Conservation (phyloP, 305 asterid genomes). For the Nicotiana rustica region DNA sequence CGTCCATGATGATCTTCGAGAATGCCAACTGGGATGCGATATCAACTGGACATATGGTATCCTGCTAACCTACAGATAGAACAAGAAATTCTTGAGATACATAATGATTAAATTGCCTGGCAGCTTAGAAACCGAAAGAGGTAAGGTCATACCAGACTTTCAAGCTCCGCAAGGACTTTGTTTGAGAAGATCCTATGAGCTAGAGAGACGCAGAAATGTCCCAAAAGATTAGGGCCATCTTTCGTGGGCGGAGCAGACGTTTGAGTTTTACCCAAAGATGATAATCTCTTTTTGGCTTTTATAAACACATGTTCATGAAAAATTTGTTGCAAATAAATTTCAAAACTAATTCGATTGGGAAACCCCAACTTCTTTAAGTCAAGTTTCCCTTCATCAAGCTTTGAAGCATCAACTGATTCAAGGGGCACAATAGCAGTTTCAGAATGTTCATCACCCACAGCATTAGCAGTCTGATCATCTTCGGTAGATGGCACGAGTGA, state of each 20-base stretch:
- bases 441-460: constrained; percentile 42
- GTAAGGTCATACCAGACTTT: constrained; percentile 74
- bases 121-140: constrained; percentile 24
- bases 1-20: constrained; percentile 94
- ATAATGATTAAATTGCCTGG: neutral
- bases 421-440: constrained; percentile 47
- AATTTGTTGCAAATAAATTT: constrained; percentile 80
- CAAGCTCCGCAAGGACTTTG: constrained; percentile 79
- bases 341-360: constrained; percentile 74
- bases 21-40: constrained; percentile 94
- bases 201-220: constrained; percentile 89
- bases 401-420: constrained; percentile 53
- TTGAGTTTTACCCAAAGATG: constrained; percentile 57
- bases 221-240: constrained; percentile 71
- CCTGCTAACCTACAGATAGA: constrained; percentile 68
- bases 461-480: constrained; percentile 50
- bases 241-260: constrained; percentile 59
- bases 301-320: constrained; percentile 90
- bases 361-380: constrained; percentile 53
- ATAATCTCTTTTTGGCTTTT: constrained; percentile 69
- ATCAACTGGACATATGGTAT: constrained; percentile 75
- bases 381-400: constrained; percentile 50
- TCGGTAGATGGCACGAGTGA: constrained; percentile 68
- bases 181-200: constrained; percentile 94
- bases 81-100: constrained; percentile 18